Evolutionary conservation across 2,329 filamentous ascomycete species (phyloP).

Genomic region (Venturia effusa): DNA sequence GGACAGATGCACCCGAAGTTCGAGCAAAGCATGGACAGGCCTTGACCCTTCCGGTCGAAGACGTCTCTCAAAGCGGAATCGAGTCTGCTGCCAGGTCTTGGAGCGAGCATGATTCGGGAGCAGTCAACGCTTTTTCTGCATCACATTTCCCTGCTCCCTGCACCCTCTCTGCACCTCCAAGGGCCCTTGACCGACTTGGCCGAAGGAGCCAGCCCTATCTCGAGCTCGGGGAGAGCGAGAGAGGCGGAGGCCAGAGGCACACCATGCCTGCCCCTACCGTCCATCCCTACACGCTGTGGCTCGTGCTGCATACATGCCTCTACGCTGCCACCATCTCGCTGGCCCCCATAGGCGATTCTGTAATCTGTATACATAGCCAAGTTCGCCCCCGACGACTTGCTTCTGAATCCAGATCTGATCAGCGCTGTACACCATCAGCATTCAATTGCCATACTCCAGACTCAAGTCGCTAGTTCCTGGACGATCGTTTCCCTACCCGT

Average conservation of each 20-base stretch:
- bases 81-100: background rate
- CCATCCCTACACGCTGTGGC: background rate
- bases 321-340: background rate
- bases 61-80: background rate
- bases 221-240: slow-evolving; percentile 6
- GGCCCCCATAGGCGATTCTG: background rate
- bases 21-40: background rate
- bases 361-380: slow-evolving; percentile 1
- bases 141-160: background rate
- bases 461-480: background rate
- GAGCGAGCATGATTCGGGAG: background rate
- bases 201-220: slow-evolving; percentile 5
- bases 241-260: slow-evolving; percentile 1
- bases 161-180: background rate
- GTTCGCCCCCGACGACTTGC: background rate
- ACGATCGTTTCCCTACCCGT: slow-evolving; percentile 6
- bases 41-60: background rate
- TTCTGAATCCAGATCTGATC: slow-evolving; percentile 3
- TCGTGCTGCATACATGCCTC: slow-evolving; percentile 1
- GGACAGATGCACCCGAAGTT: background rate
- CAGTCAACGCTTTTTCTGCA: background rate
- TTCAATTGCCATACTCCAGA: background rate
- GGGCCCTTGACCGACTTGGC: slow-evolving; percentile 5
- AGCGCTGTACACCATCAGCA: background rate
- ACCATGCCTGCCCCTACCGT: background rate